phyloP scores from a whole-genome alignment of 257 asterid species.

The Solanum okadae region DNA sequence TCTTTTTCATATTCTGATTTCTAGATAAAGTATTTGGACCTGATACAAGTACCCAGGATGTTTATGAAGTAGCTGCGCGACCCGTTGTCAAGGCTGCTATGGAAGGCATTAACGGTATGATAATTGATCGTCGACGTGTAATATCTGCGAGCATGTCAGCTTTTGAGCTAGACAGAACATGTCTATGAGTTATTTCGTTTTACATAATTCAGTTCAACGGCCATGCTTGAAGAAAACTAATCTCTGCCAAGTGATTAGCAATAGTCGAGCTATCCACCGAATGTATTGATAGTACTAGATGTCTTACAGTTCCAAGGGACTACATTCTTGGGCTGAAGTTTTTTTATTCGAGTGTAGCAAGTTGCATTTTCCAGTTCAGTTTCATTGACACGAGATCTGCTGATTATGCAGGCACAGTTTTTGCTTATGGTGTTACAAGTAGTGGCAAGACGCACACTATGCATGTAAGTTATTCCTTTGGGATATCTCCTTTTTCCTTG shows the following conservation, averaged over 20 bases:
- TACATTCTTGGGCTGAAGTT: neutral
- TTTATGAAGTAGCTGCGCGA: conserved; percentile 92
- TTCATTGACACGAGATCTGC: conserved; percentile 7
- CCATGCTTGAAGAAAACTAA: neutral
- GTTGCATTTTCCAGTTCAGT: conserved; percentile 1
- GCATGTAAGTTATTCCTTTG: conserved; percentile 63
- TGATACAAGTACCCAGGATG: conserved; percentile 71
- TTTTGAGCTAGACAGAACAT: neutral
- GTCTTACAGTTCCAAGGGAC: neutral
- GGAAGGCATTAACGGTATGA: conserved; percentile 95
- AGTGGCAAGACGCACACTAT: conserved; percentile 99
- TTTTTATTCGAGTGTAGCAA: neutral
- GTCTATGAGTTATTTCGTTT: neutral
- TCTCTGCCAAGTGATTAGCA: neutral
- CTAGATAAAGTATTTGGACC: conserved; percentile 92
- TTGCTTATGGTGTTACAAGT: conserved; percentile 99
- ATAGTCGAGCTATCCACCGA: neutral
- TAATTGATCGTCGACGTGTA: neutral
- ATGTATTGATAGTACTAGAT: neutral
- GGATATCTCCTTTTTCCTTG: conserved; percentile 4
- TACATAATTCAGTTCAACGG: neutral
- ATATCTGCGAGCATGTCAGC: neutral
- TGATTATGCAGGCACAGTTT: conserved; percentile 80
- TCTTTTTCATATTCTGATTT: neutral
- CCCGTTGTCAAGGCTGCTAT: conserved; percentile 98